These are phyloP conservation scores for Arthromyces matolae DNA, from an alignment of 768 basidiomycete species.

Conservation along the genomic window DNA sequence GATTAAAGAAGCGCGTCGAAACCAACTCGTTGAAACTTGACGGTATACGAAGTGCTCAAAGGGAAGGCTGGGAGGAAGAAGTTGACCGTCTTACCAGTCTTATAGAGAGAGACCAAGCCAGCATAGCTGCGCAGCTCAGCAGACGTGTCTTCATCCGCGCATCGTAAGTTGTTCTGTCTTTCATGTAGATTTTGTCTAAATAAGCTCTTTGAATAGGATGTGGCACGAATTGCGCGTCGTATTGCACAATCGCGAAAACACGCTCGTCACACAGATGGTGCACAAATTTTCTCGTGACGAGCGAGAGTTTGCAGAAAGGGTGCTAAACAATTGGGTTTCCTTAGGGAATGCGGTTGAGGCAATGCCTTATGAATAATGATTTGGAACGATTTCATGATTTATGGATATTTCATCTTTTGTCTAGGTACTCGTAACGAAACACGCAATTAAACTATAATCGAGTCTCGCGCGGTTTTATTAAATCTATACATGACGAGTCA, in stretches of 20 bases:
- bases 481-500: too few species aligned
- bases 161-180: constrained; percentile 47
- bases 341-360: constrained; percentile 64
- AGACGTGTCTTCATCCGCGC: constrained; percentile 85
- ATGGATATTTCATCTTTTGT: too few species aligned
- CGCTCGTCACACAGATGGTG: constrained; percentile 69
- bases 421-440: too few species aligned
- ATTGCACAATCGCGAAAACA: constrained; percentile 86
- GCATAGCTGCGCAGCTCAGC: constrained; percentile 69
- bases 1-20: constrained; percentile 84
- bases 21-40: constrained; percentile 73
- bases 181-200: not conserved
- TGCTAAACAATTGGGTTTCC: constrained; percentile 71
- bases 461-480: too few species aligned
- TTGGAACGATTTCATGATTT: not conserved
- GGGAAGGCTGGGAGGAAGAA: constrained; percentile 85
- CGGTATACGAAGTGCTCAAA: constrained; percentile 60
- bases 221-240: constrained; percentile 96
- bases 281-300: constrained; percentile 76
- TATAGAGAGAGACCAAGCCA: constrained; percentile 84
- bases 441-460: too few species aligned
- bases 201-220: constrained; percentile 50
- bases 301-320: constrained; percentile 58
- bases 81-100: constrained; percentile 66
- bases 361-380: constrained; percentile 77